Evolutionary conservation across 1,284 basidiomycete genomes (phyloP).

Genomic region (Fomitopsis schrenkii): DNA sequence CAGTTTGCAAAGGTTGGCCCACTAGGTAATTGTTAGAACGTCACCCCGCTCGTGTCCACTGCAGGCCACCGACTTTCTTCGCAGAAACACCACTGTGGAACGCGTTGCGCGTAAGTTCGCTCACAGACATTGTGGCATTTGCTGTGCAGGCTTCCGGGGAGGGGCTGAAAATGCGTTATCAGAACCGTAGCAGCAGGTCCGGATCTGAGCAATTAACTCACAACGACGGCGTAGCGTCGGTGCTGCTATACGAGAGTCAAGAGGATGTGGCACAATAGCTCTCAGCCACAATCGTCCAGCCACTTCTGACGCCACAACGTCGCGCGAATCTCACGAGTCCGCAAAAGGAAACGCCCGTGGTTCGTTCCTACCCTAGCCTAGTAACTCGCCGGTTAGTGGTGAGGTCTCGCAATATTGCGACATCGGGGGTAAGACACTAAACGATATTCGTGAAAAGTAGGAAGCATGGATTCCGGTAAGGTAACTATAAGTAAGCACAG

Average conservation of each 20-base stretch:
- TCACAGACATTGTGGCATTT: conserved; percentile 49
- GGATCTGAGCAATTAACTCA: too few species aligned
- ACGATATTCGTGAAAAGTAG: background rate
- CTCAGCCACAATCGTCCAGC: background rate
- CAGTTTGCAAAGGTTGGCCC: conserved; percentile 59
- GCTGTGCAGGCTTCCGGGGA: background rate
- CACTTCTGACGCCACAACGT: background rate
- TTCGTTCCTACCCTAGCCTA: too few species aligned
- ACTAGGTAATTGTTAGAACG: conserved; percentile 36
- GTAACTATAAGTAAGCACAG: background rate
- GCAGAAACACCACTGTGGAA: conserved; percentile 65
- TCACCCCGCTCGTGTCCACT: background rate
- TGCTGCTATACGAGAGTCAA: background rate
- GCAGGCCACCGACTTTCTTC: conserved; percentile 42
- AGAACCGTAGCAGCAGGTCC: too few species aligned
- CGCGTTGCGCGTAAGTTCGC: conserved; percentile 63
- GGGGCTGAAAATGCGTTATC: too few species aligned
- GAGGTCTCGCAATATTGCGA: background rate
- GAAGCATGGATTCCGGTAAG: background rate
- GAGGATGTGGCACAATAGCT: background rate
- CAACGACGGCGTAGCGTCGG: too few species aligned
- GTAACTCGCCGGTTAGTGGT: background rate
- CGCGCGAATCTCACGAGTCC: background rate
- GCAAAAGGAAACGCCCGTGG: background rate
- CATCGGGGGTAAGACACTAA: background rate